Base-by-base conservation (phyloP, 331 rosid species). In the Acacia concinna region DNA sequence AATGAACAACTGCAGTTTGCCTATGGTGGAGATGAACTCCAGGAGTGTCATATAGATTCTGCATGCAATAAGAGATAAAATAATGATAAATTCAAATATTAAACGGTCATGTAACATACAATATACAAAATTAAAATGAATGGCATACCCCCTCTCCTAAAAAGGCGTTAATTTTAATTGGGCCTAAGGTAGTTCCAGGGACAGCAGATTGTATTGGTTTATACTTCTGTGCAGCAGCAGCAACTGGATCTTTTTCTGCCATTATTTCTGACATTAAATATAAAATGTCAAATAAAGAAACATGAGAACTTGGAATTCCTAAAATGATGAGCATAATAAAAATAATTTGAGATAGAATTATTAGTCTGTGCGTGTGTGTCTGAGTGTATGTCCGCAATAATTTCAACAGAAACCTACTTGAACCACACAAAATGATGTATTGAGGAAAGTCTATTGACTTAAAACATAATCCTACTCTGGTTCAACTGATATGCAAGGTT, bases 181-280 rank as follows among this genome's bases (percentile, higher is more conserved):
- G 97, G 78, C 98, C 98, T 63, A 94, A 80, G 44, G 98, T 94
- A 63, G 98, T 94, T 89, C 97, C 98, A 34, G 98, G 98, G 82
- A 94, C 98, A n/a, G 98, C 98, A 81, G 97, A 94, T 83, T 94
- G 97, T 87, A 94, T 89, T 30, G 98, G 98, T 85, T 89, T 94
- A 85, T 94, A 94, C 59, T 80, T 94, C 68, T 86, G 92, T n/a
- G 97, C 97, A 67, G 97, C 88, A 56, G 96, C 97, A 49, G 98
- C 98, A 73, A 87, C 94, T 6, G 97, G 97, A 84, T 94, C 97
- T 35, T 88, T 89, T 75, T 81, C 78, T 25, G 89, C 88, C 94
- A 91, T 89, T 86, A 88, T 81, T 80, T 90, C 98, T 94, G 87
- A 76, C 41, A 71, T 59, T 65, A 84, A 80, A 76, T 40, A 84